Base-by-base conservation (phyloP, 805 yeast species). In the Metschnikowia continentalis region DNA sequence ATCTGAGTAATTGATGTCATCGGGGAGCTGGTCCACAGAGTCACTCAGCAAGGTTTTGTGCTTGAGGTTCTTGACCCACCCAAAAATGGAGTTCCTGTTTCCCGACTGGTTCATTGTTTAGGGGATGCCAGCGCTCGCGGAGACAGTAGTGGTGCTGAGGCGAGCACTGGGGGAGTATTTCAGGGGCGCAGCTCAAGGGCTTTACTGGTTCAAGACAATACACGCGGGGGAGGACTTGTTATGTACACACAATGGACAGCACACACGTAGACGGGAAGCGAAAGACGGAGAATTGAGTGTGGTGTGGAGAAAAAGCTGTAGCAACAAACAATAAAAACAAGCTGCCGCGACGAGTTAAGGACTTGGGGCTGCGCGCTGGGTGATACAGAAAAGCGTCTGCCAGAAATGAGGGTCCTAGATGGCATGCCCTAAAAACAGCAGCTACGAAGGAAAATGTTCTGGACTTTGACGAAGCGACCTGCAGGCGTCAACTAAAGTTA, bases 11-110 rank as follows among this genome's bases (percentile, higher is more conserved):
- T 54, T 48, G 38, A 51, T 37, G 40, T 60, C 59, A 37, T 58
- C 62, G 45, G 60, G 50, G 14, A 67, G 56, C 50, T 72, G 76
- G 54, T 73, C 66, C 48, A 72, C 62, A 48, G 72, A 66, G 32
- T 74, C 78, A 53, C 63, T 70, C 48, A 73, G 69, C 35, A 70
- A 54, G 43, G 66, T 67, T 46, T 69, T 67, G 42, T 69, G 63
- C 57, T 74, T 74, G 54, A 74, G 64, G 56, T 66, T 71, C 58
- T 72, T 74, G 47, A 74, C 77, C 78, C 78, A 74, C 13, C 77
- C 78, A 54, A 74, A 66, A 32, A 74, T 65, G 23, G 74, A 66
- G 54, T 60, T 64, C 50, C 76, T 62, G 56, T 69, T 71, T 5
- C 76, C 74, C 8, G 76, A 65, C 59, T 69, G 75, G 56, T 69